Base-by-base conservation (phyloP, 768 basidiomycete species). In the Fistulinella prunicolor region DNA sequence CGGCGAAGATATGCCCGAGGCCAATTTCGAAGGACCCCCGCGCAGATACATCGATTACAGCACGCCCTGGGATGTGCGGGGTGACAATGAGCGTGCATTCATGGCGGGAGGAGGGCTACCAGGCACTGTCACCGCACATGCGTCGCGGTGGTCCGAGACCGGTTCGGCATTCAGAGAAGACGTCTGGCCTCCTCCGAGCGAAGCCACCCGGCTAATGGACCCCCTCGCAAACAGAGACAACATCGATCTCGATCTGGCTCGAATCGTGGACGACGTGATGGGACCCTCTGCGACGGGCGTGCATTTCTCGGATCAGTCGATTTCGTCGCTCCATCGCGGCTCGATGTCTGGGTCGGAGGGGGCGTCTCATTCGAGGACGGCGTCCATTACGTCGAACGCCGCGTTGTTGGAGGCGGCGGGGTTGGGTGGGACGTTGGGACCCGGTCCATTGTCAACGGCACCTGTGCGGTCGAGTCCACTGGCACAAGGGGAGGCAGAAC, bases 181-280 rank as follows among this genome's bases (percentile, higher is more conserved):
- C 30, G 9, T 76, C 0, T 76, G 73, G 70, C 69, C 70, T 1
- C 73, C 73, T 0, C 77, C 77, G 1, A 45, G 34, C 38, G 67
- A 67, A 30, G 38, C 42, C 30, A 56, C 54, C 0, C 50, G 65
- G 49, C 52, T 64, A 20, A 53, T 60, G 35, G 60, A 66, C 12
- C 49, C 60, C 0, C 21, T 62, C 23, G 21, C 43, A 2, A 24
- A 32, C 19, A 17, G 35, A 26, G 48, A 44, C 10, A 42, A 46
- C 2, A 12, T 69, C 21, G 67, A 73, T 22, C 48, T 76, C 28
- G 72, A 73, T 44, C 57, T 76, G 9, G 44, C 63, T n/a, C 64
- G 55, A 9, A 77, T 79, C 39, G 72, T 78, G 9, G 70, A 76
- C 46, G 71, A 77, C 40, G 70, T 79, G 1, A 79, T 79, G 77